These are phyloP conservation scores for Ophiosphaerella korrae DNA, from an alignment of 2,329 filamentous ascomycete genomes.

Conservation along the genomic window DNA sequence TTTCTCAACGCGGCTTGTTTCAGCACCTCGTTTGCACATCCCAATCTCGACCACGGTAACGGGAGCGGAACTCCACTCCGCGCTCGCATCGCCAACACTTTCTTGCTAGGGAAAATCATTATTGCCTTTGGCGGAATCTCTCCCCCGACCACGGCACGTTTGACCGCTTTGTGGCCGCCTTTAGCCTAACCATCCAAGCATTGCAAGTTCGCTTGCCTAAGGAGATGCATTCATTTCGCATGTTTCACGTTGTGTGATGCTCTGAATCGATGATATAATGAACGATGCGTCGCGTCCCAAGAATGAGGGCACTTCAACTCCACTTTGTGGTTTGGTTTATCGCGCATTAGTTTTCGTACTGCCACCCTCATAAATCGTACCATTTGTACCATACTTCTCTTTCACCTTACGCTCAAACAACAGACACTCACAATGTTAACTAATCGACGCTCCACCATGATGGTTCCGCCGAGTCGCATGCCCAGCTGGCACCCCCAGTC, in stretches of 20 bases:
- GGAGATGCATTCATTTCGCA: conserved; percentile 26
- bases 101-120: not conserved
- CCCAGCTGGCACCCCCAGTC: conserved; percentile 32
- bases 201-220: conserved; percentile 11
- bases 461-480: conserved; percentile 31
- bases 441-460: conserved; percentile 45
- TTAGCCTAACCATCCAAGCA: conserved; percentile 25
- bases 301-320: conserved; percentile 6
- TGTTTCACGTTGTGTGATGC: conserved; percentile 30
- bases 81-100: conserved; percentile 7
- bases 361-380: not conserved
- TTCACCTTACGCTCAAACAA: not conserved
- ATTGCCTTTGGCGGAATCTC: not conserved
- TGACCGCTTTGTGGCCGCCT: conserved; percentile 16
- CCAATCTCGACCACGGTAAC: conserved; percentile 10
- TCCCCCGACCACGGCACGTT: conserved; percentile 9
- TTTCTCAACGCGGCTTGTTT: conserved; percentile 16
- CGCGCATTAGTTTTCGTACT: not conserved
- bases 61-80: conserved; percentile 22
- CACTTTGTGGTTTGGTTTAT: not conserved
- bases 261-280: not conserved
- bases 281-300: no score
- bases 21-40: conserved; percentile 20
- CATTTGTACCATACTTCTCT: not conserved
- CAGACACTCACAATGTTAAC: conserved; percentile 32